These are phyloP conservation scores for Amanita pallidorosea DNA, from an alignment of 768 basidiomycete genomes.

Conservation along the genomic window DNA sequence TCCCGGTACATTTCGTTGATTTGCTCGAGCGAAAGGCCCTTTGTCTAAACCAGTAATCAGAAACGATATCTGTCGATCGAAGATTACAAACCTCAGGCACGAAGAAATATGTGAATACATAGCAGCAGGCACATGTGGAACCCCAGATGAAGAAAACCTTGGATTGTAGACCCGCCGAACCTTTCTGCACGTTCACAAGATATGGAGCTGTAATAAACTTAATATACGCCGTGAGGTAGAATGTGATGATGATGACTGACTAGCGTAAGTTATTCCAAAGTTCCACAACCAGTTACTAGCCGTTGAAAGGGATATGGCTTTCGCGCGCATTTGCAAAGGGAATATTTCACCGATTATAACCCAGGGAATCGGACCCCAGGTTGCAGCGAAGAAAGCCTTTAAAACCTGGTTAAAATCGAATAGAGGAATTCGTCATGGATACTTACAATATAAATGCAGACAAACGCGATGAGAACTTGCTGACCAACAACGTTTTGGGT, in stretches of 20 bases:
- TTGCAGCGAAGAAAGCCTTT: constrained; percentile 34
- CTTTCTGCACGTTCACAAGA: constrained; percentile 37
- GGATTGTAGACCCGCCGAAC: constrained; percentile 41
- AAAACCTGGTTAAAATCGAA: constrained; percentile 6
- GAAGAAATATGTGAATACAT: constrained; percentile 74
- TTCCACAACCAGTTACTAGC: constrained; percentile 58
- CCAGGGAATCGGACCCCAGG: constrained; percentile 72
- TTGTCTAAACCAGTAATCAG: constrained; percentile 30
- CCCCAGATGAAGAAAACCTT: constrained; percentile 89
- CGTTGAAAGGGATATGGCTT: constrained; percentile 67
- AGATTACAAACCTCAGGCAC: constrained; percentile 45
- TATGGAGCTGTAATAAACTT: constrained; percentile 31
- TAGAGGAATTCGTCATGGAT: not conserved
- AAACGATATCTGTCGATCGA: not conserved
- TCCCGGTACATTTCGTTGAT: constrained; percentile 72
- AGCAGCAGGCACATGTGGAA: constrained; percentile 52
- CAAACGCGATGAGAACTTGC: constrained; percentile 51
- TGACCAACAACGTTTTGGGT: constrained; percentile 36
- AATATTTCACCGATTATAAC: constrained; percentile 71
- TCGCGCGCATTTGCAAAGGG: constrained; percentile 74
- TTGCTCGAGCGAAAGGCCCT: constrained; percentile 82
- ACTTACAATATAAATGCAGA: constrained; percentile 38
- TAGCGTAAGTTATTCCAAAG: constrained; percentile 55
- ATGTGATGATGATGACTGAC: constrained; percentile 14
- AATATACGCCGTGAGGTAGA: not conserved